Evolutionary conservation across 768 basidiomycete genomes (phyloP).

Genomic region (Cubamyces sp.): DNA sequence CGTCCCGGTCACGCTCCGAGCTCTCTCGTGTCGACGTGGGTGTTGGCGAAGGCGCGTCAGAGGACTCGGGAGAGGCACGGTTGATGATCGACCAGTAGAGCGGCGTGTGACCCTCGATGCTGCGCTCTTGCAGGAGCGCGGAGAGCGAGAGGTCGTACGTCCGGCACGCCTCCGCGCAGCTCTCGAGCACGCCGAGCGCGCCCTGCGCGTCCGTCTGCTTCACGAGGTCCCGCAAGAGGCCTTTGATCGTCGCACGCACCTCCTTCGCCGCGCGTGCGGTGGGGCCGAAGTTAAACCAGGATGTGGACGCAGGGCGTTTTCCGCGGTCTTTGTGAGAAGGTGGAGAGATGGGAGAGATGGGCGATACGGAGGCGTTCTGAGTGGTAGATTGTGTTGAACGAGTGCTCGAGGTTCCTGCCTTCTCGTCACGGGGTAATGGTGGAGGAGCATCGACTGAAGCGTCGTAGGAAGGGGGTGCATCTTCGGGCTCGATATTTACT

Average conservation of each 20-base stretch:
- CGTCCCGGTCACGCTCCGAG: constrained; percentile 28
- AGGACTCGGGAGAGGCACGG: constrained; percentile 35
- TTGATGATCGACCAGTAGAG: constrained; percentile 79
- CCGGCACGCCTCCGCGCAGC: constrained; percentile 65
- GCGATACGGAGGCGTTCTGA: background rate
- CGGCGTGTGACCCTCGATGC: constrained; percentile 66
- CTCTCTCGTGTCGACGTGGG: constrained; percentile 9
- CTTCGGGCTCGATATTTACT: constrained; percentile 23
- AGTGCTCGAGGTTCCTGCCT: background rate
- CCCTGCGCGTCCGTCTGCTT: constrained; percentile 30
- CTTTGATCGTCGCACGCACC: constrained; percentile 54
- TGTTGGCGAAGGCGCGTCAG: constrained; percentile 1
- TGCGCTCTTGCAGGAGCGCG: constrained; percentile 60
- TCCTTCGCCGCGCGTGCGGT: constrained; percentile 36
- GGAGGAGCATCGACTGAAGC: constrained; percentile 9
- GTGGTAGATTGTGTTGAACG: background rate
- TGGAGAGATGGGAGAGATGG: constrained; percentile 3
- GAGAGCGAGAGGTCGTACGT: constrained; percentile 54
- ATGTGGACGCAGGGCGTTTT: background rate
- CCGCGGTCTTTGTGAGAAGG: background rate
- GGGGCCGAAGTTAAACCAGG: constrained; percentile 27
- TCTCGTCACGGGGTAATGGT: constrained; percentile 14
- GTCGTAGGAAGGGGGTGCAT: constrained; percentile 36
- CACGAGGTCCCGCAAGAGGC: constrained; percentile 56
- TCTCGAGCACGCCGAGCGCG: constrained; percentile 52